phyloP scores from a whole-genome alignment of 2,329 filamentous ascomycete genomes.

The Fusarium odoratissimum region DNA sequence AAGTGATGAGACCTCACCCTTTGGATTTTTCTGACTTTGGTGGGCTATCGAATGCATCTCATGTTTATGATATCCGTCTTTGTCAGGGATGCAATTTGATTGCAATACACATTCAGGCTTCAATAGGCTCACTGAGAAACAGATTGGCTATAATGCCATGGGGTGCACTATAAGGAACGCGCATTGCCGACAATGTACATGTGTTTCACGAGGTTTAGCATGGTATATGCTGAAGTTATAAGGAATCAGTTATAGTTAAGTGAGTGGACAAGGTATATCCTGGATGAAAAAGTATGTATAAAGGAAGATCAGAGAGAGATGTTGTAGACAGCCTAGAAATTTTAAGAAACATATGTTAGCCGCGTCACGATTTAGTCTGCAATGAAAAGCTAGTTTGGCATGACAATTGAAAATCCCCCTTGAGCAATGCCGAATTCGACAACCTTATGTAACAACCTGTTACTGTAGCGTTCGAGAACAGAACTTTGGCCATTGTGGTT shows the following conservation, averaged over 20 bases:
- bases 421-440: neutral
- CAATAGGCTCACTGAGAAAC: neutral
- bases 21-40: neutral
- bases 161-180: neutral
- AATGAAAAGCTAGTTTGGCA: neutral
- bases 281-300: neutral
- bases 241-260: neutral
- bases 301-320: neutral
- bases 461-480: neutral
- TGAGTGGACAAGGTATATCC: neutral
- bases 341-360: neutral
- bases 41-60: neutral
- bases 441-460: neutral
- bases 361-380: neutral
- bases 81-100: neutral
- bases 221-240: neutral
- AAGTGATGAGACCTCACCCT: constrained; percentile 53
- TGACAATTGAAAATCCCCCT: neutral
- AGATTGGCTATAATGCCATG: neutral
- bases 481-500: neutral
- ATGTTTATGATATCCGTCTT: neutral
- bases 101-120: neutral
- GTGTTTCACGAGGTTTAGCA: neutral
- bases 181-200: neutral
- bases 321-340: neutral